phyloP scores from a whole-genome alignment of 768 basidiomycete genomes.

The Tulasnella sp. region DNA sequence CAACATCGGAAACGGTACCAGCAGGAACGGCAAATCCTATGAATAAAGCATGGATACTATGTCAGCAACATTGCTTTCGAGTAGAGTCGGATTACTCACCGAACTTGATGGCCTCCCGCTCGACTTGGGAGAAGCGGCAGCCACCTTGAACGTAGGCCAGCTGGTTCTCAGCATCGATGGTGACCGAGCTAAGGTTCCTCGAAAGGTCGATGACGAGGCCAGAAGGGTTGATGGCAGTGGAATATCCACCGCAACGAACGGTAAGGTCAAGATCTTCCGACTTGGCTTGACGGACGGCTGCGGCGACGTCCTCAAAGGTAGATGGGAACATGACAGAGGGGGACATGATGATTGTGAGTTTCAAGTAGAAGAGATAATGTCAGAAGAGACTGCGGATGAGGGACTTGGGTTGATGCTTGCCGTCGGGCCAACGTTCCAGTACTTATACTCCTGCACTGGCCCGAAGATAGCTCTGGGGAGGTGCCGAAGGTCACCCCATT shows the following conservation, averaged over 20 bases:
- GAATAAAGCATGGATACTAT: background rate
- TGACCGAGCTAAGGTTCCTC: slow-evolving; percentile 29
- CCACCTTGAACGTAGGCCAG: slow-evolving; percentile 34
- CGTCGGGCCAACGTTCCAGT: background rate
- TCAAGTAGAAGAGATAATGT: background rate
- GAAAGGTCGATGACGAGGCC: slow-evolving; percentile 33
- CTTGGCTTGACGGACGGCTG: slow-evolving; percentile 27
- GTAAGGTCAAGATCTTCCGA: slow-evolving; percentile 23
- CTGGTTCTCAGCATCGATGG: slow-evolving; percentile 22
- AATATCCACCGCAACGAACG: slow-evolving; percentile 5
- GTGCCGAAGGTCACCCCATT: background rate
- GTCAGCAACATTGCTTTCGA: background rate
- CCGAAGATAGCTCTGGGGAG: background rate
- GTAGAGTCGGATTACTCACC: background rate
- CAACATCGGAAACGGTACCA: slow-evolving; percentile 31
- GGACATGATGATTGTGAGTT: slow-evolving; percentile 11
- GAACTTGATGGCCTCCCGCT: slow-evolving; percentile 28
- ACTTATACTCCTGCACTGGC: background rate
- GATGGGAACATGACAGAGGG: slow-evolving; percentile 26
- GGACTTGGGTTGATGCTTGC: background rate
- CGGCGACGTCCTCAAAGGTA: slow-evolving; percentile 28
- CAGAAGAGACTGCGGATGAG: background rate
- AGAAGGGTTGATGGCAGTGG: slow-evolving; percentile 17
- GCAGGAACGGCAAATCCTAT: slow-evolving; percentile 28
- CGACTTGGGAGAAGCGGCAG: slow-evolving; percentile 13